Base-by-base conservation (phyloP, 2,329 filamentous ascomycete genomes). In the Dendryphion nanum region DNA sequence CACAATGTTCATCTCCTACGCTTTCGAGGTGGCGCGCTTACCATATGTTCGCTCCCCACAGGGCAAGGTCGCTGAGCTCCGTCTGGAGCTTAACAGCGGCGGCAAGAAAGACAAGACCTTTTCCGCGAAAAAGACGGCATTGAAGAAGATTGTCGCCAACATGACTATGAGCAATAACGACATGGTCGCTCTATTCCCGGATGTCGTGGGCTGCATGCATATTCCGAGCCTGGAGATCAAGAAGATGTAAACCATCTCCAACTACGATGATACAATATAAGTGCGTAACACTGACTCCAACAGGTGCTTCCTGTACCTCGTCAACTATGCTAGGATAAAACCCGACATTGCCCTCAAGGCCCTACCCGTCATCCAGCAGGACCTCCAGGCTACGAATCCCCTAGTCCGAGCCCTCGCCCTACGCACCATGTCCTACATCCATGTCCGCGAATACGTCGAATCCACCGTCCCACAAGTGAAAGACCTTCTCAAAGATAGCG, bases 81-180 rank as follows among this genome's bases (percentile, higher is more conserved):
- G 93, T 67, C 81, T 86, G 65, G 93, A 98, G 75, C 81, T 98
- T 64, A 90, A 89, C 69, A 88, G 84, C 69, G 89, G 89, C 64
- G 85, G 87, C 52, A 96, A 95, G 76, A 98, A 97, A 75, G 93
- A 98, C 74, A 97, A 96, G 79, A 95, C 94, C 71, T 85, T 89
- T 70, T 79, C 85, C 30, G 82, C 82, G 51, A 98, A 97, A 77
- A 97, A 97, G 79, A 94, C 96, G 62, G 90, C 93, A 8, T 78
- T 98, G 47, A 98, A 98, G 79, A 96, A 96, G 78, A 97, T 98
- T 54, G 93, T 98, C 56, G 93, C 93, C 65, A 98, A 98, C 66
- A 98, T 98, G 93, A 98, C 93, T 50, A 98, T 98, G 93, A 97
- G 91, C 79, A 98, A 98, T 72, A 98, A 97, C 63, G 93, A 98